phyloP scores from a whole-genome alignment of 2,329 filamentous ascomycete species.

The Apiospora phragmitis region DNA sequence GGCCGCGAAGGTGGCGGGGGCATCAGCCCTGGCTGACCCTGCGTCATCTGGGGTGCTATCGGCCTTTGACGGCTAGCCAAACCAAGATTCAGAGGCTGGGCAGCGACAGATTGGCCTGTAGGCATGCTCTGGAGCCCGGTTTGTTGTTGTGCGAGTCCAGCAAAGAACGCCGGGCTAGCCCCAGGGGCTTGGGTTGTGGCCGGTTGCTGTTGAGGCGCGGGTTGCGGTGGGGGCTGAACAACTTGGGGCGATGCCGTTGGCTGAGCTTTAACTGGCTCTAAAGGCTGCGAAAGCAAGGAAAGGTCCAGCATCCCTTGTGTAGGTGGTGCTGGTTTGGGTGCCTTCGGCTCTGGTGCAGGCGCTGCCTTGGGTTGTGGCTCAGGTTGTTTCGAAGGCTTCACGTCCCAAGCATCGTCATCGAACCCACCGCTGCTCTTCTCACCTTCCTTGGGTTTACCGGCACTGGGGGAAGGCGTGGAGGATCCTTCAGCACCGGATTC shows the following conservation, averaged over 20 bases:
- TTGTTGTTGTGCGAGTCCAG: conserved; percentile 47
- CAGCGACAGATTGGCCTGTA: conserved; percentile 41
- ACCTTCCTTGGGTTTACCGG: conserved; percentile 27
- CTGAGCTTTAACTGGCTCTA: conserved; percentile 50
- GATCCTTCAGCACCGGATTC: conserved; percentile 42
- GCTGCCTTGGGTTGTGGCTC: conserved; percentile 44
- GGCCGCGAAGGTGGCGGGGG: conserved; percentile 78
- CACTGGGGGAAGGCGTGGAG: conserved; percentile 36
- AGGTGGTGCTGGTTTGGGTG: conserved; percentile 30
- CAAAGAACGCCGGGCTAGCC: conserved; percentile 61
- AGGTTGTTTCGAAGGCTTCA: conserved; percentile 74
- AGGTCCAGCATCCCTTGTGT: conserved; percentile 51
- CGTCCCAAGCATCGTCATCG: conserved; percentile 96
- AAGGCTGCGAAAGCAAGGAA: conserved; percentile 52
- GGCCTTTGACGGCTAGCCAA: conserved; percentile 66
- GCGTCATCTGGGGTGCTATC: conserved; percentile 63
- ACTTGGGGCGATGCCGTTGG: conserved; percentile 32
- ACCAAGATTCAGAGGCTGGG: conserved; percentile 45
- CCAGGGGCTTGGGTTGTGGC: conserved; percentile 48
- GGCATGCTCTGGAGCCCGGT: conserved; percentile 38
- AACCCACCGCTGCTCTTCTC: conserved; percentile 60
- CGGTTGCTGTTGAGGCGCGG: conserved; percentile 32
- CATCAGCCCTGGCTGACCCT: conserved; percentile 64
- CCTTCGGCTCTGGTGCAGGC: conserved; percentile 60
- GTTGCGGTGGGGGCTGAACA: conserved; percentile 33